Evolutionary conservation across 2,329 filamentous ascomycete genomes (phyloP), one percentile per base, ranked within the genome.

Genomic region (Lachnellula cervina): DNA sequence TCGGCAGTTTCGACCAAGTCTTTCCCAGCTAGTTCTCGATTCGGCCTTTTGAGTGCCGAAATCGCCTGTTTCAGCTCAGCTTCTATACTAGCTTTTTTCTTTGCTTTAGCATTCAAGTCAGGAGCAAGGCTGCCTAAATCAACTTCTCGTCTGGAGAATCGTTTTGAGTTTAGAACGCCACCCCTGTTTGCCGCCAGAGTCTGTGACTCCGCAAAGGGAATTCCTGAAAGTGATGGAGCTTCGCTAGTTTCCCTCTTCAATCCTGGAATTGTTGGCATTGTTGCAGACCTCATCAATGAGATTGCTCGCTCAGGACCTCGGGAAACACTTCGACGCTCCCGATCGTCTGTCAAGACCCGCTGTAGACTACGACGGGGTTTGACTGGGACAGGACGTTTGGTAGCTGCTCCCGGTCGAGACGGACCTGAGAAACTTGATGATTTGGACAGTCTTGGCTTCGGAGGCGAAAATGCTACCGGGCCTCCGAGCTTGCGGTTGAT

Each of bases 401-500:
- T 73, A 1, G 73, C 74, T 28, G 80, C 72, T 21, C 81, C 81
- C 7, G 81, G 80, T 57, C 76, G 80, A 19, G 76, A 70, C 35
- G 76, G 77, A 14, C 57, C 56, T 7, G 71, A 70, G 59, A 76
- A 77, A 55, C 59, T 72, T 14, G 74, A 70, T 5, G 71, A 69
- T 59, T 77, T 81, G 16, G 72, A 66, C 16, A 76, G 65, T 62
- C 75, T 81, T 9, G 78, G 74, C 62, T 77, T 80, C 17, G 74
- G 66, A 25, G 82, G 83, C 4, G 85, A 79, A 21, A 81, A 73
- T 57, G 83, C 81, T 8, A 82, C 76, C 1, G 88, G 88, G 0
- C 88, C 89, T 16, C 89, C 89, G 4, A 93, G 77, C 68, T 91
- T 91, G 60, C 83, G 84, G 69, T 87, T 90, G 57, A 92, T 83